Conservation (phyloP, 129 eudicot species). For the Helichrysum umbraculigerum region DNA sequence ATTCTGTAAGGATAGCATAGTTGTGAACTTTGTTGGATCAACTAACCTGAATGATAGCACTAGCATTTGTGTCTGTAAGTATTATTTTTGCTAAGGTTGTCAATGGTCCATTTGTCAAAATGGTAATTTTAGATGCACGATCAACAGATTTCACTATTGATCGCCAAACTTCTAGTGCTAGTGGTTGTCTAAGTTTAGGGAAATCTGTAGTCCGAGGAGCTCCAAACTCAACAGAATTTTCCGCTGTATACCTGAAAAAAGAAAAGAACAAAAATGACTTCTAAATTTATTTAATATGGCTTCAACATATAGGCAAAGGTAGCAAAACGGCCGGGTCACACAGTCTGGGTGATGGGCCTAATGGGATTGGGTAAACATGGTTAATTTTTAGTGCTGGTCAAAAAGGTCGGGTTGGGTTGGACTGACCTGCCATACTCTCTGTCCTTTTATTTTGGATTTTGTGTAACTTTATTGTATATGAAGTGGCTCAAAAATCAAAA, state of each 20-base stretch:
- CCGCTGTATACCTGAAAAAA: slow-evolving; percentile 67
- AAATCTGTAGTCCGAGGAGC: slow-evolving; percentile 77
- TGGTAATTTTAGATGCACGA: slow-evolving; percentile 54
- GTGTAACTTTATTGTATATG: neutral
- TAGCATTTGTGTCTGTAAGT: slow-evolving; percentile 45
- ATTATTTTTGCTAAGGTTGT: slow-evolving; percentile 69
- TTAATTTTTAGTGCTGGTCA: neutral
- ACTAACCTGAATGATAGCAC: slow-evolving; percentile 60
- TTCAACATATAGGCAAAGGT: neutral
- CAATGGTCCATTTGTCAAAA: slow-evolving; percentile 78
- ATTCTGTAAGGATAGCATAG: neutral
- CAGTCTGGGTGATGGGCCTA: neutral
- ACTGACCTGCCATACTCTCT: neutral
- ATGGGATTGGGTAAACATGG: neutral
- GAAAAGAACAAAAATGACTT: neutral
- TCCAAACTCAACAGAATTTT: slow-evolving; percentile 60
- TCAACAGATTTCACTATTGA: slow-evolving; percentile 46
- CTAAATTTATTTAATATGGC: neutral
- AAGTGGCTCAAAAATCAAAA: neutral
- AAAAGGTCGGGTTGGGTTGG: neutral
- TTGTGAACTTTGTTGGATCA: slow-evolving; percentile 13
- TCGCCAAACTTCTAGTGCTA: slow-evolving; percentile 70
- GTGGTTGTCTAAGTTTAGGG: slow-evolving; percentile 76
- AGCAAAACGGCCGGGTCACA: neutral
- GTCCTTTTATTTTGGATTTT: neutral